A percentile compares a stretch with the other conserved stretches of the same genome.
Conservation (phyloP, 2,329 filamentous ascomycete species). For the Calonectria hawksworthii region DNA sequence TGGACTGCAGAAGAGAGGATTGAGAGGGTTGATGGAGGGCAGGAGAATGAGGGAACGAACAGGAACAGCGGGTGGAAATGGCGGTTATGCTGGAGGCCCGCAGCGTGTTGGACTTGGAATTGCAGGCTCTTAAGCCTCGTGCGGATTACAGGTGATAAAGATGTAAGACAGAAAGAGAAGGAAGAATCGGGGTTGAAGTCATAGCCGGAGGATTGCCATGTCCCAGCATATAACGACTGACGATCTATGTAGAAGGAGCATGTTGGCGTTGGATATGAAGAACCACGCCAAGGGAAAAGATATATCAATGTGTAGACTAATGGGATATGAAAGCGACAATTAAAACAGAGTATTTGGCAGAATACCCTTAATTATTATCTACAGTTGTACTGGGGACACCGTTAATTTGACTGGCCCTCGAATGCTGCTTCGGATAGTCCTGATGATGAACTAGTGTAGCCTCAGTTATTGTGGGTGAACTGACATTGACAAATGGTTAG, state of each 20-base stretch:
- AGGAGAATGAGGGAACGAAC: slow-evolving; percentile 84
- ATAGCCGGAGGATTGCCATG: slow-evolving; percentile 28
- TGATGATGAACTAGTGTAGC: neutral
- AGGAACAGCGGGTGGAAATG: slow-evolving; percentile 54
- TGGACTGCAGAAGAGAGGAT: slow-evolving; percentile 91
- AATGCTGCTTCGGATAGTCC: neutral
- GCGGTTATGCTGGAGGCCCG: slow-evolving; percentile 26
- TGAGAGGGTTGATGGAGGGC: slow-evolving; percentile 95
- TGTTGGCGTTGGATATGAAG: slow-evolving; percentile 30
- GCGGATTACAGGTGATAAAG: neutral
- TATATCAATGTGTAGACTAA: slow-evolving; percentile 27
- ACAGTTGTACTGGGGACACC: neutral
- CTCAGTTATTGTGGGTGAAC: no score
- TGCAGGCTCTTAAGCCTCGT: slow-evolving; percentile 56
- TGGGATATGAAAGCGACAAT: slow-evolving; percentile 24
- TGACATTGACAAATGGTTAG: no score
- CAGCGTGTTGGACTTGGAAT: slow-evolving; percentile 68
- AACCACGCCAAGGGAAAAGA: slow-evolving; percentile 6
- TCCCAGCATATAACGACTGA: slow-evolving; percentile 37
- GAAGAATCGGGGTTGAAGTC: slow-evolving; percentile 6
- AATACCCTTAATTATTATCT: neutral
- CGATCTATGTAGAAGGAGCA: slow-evolving; percentile 35
- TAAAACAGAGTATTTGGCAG: slow-evolving; percentile 3
- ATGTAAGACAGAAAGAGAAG: neutral
- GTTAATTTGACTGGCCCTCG: neutral